Evolutionary conservation across 495 filamentous ascomycete genomes (phyloP), one percentile per base, ranked within the genome.

Genomic region (Penicillium argentinense): DNA sequence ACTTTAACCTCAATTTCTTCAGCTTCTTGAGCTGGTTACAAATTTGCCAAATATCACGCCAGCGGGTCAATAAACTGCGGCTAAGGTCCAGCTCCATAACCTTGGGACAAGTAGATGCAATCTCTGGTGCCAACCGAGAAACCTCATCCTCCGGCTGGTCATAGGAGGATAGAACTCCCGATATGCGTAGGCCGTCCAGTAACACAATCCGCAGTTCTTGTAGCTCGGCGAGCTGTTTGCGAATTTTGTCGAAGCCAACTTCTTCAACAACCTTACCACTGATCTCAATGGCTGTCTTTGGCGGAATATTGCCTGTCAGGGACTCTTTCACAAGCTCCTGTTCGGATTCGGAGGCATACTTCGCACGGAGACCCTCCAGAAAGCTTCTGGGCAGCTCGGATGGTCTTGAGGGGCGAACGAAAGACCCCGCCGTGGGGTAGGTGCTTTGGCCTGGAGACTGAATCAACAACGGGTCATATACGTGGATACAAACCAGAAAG

Each of bases 181-280:
- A 70, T 32, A 97, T 80, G 24, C 73, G 68, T 47, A 87, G 57
- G 2, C 85, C 84, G 69, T 97, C 91, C 4, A 98, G 75, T 12
- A 97, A 70, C 29, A 96, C 85, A 49, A 90, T 82, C 45, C 76
- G 81, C 47, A 97, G 74, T 57, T 91, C 86, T 36, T 83, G 68
- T 17, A 97, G 72, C 61, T 87, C 77, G 2, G 88, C 84, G 42
- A 90, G 82, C 67, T 91, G 79, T 48, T 78, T 78, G 19, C 86
- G 76, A 51, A 96, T 91, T 73, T 96, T 96, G 42, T 95, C 91
- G 60, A 97, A 97, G 32, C 93, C 93, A 17, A 98, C 81, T 71
- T 97, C 95, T 68, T 98, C 88, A 16, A 87, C 91, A 18, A 93
- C 78, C 64, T 98, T 98, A 13, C 84, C 83, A 37, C 86, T 89